Evolutionary conservation across 176 grass and related monocot species (phyloP).

Genomic region (Oryza coarctata): DNA sequence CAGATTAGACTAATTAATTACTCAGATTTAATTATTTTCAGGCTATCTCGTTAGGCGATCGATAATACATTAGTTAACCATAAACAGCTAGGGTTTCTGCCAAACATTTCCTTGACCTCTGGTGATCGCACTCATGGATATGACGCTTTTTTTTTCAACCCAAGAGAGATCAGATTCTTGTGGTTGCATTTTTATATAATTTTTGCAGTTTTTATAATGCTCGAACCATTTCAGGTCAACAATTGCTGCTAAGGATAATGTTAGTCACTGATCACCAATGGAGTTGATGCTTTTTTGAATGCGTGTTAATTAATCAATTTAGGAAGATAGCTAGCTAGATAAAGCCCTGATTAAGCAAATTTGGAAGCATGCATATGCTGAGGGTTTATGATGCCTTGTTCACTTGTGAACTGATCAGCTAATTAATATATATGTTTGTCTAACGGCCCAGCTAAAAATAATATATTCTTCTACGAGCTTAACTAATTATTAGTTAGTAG

Average conservation of each 20-base stretch:
- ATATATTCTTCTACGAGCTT: neutral
- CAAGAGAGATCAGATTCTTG: slow-evolving; percentile 25
- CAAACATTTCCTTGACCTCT: slow-evolving; percentile 46
- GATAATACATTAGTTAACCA: slow-evolving; percentile 8
- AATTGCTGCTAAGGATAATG: slow-evolving; percentile 46
- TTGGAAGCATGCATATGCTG: neutral
- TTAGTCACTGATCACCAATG: slow-evolving; percentile 9
- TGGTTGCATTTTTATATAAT: neutral
- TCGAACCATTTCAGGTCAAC: slow-evolving; percentile 46
- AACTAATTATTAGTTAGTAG: neutral
- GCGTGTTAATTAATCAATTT: neutral
- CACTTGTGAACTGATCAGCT: neutral
- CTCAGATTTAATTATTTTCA: neutral
- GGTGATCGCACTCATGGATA: slow-evolving; percentile 43
- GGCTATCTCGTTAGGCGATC: neutral
- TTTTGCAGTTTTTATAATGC: slow-evolving; percentile 19
- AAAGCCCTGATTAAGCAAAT: neutral
- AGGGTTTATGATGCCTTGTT: slow-evolving; percentile 20
- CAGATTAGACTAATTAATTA: neutral
- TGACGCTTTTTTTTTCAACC: neutral
- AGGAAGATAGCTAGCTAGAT: neutral
- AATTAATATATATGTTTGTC: neutral
- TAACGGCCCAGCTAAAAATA: neutral
- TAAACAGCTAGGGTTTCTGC: slow-evolving; percentile 31
- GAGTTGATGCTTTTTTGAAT: neutral